These are phyloP conservation scores for Trichoderma semiorbis DNA, from an alignment of 2,329 filamentous ascomycete species.

Conservation along the genomic window DNA sequence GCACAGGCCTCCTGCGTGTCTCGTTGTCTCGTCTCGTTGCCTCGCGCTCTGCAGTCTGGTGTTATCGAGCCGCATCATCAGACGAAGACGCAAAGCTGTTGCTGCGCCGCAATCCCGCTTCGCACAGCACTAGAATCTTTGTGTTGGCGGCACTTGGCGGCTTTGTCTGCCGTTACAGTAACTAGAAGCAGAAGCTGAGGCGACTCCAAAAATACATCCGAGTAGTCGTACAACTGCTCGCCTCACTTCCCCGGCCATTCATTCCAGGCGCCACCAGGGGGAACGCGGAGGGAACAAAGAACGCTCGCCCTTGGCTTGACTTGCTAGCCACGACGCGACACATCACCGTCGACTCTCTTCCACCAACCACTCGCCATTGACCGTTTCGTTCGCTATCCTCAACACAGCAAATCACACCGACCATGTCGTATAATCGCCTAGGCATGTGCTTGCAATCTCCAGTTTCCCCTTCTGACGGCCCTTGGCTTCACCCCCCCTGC, in stretches of 20 bases:
- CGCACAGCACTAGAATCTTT: background rate
- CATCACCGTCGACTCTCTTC: background rate
- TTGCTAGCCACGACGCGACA: background rate
- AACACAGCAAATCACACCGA: conserved; percentile 21
- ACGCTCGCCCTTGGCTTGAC: background rate
- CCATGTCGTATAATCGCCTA: conserved; percentile 73
- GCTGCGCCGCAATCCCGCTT: conserved; percentile 2
- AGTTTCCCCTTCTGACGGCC: conserved; percentile 20
- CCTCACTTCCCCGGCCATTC: background rate
- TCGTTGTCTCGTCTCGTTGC: background rate
- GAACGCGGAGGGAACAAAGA: background rate
- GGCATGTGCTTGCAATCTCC: conserved; percentile 48
- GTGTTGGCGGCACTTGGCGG: background rate
- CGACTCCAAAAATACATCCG: background rate
- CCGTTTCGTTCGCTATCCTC: background rate
- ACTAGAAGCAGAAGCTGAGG: background rate
- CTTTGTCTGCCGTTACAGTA: background rate
- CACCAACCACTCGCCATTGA: background rate
- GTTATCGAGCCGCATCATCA: background rate
- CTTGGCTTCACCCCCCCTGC: conserved; percentile 19
- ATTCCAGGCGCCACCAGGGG: conserved; percentile 13
- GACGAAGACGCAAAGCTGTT: background rate
- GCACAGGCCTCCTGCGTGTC: conserved; percentile 18
- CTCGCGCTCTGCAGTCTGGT: background rate
- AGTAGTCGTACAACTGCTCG: background rate